Base-by-base conservation (phyloP, 495 filamentous ascomycete species). In the Hypoxylon perforatum region DNA sequence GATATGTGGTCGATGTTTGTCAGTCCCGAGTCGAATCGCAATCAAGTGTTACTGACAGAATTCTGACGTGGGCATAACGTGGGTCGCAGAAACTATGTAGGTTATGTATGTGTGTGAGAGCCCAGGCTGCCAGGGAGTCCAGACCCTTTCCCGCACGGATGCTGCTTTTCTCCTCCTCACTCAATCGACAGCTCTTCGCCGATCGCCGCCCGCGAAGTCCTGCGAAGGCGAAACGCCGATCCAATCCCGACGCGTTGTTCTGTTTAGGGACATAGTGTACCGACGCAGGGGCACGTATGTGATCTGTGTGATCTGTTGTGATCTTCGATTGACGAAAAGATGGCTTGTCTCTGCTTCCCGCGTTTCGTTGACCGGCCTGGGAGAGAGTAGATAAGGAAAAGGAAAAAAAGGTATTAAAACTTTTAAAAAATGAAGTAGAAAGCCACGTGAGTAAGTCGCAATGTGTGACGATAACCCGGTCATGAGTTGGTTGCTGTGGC, bases 51-150 rank as follows among this genome's bases (percentile, higher is more conserved):
- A 33, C 41, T 69, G 66, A 69, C 61, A 63, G 46, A 46, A 69
- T 53, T 57, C 66, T 69, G 66, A 69, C 61, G 61, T 69, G 50
- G 51, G 50, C 8, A 65, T 61, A 64, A 64, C 66, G 66, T 65
- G 61, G 61, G 46, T 64, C 50, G 44, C 49, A 47, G 39, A 38
- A n/a, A n/a, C n/a, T n/a, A n/a, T n/a, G n/a, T n/a, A n/a, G n/a
- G n/a, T n/a, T n/a, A n/a, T n/a, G n/a, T n/a, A n/a, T n/a, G n/a
- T n/a, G n/a, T 17, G 65, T 39, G 53, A 54, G 55, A 68, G 60
- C 59, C 65, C 65, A 69, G 60, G 49, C 56, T n/a, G n/a, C n/a
- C n/a, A n/a, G 30, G 30, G 30, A 33, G 30, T 33, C 30, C 30
- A 33, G 30, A 10, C 30, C 30, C 8, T 33, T 33, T 4, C 17